A percentile compares a stretch with the other conserved stretches of the same genome.
phyloP scores from a whole-genome alignment of 164 flowering plant species.

The Macadamia integrifolia region DNA sequence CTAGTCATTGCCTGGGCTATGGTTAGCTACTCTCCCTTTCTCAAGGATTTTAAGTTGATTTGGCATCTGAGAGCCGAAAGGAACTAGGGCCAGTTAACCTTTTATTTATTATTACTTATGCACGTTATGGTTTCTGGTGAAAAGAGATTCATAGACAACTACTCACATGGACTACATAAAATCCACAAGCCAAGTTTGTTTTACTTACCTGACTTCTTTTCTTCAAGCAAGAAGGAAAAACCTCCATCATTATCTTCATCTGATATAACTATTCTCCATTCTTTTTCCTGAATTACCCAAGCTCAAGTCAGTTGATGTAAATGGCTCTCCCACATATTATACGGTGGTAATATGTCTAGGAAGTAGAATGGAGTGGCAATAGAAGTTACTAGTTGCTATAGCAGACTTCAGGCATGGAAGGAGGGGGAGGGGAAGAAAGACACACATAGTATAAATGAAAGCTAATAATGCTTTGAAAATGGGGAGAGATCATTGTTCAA shows the following conservation, averaged over 20 bases:
- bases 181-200: neutral
- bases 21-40: neutral
- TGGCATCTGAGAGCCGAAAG: neutral
- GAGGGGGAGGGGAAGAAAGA: neutral
- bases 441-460: neutral
- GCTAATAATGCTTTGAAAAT: too few relatives aligned
- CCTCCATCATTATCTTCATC: conserved; percentile 64
- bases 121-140: neutral
- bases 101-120: neutral
- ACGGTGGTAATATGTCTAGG: neutral
- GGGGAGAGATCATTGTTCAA: neutral
- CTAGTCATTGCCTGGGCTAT: neutral
- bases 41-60: neutral
- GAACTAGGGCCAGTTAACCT: neutral
- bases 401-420: neutral
- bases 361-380: neutral
- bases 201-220: conserved; percentile 41
- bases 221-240: conserved; percentile 46
- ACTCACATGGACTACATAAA: neutral
- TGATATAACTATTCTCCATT: conserved; percentile 35
- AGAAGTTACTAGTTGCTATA: neutral
- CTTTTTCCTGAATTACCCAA: conserved; percentile 36
- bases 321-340: neutral
- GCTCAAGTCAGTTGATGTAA: conserved; percentile 1
- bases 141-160: neutral